Base-by-base conservation (phyloP, 441 rosid species). In the Bruguiera hainesii region DNA sequence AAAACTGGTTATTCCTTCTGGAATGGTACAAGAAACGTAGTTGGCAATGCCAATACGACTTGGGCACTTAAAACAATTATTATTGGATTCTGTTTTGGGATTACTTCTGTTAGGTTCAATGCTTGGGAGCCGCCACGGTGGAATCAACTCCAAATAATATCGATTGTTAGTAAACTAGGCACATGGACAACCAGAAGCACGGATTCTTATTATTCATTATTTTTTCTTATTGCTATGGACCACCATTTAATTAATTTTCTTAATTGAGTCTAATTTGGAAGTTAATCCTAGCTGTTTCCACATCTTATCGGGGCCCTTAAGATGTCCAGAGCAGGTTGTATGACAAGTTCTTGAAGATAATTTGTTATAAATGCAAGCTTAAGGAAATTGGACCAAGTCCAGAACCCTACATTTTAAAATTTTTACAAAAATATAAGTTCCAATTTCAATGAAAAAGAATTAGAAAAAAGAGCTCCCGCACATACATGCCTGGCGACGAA, bases 251-350 rank as follows among this genome's bases (percentile, higher is more conserved):
- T 46, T 71, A 18, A 33, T 67, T 28, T 33, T 25, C 39, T 67
- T 37, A 51, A 21, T 20, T 50, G 30, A 64, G 58, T 50, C 29
- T 9, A 46, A 35, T 64, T 30, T 28, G 28, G 73, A 66, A 33
- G 46, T 52, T 65, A 63, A 75, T 66, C 76, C 73, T 63, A 66
- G 82, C 77, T 73, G 78, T 71, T 66, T 56, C 69, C 67, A 73
- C 67, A 72, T 77, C 60, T 75, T 57, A 46, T 19, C 35, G 60
- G 71, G 70, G 52, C 64, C 78, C 69, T 13, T 13, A 11, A 6
- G 51, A 62, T 56, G 53, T 35, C 66, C 64, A 16, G 59, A 73
- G 66, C 57, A 48, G 21, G 55, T 42, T 56, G 25, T 13, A 30
- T 56, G 18, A 56, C 18, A 42, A 11, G 15, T 42, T 42, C 16